Base-by-base conservation (phyloP, 192 early-diverging fungal species). In the Phycomyces blakesleeanus region DNA sequence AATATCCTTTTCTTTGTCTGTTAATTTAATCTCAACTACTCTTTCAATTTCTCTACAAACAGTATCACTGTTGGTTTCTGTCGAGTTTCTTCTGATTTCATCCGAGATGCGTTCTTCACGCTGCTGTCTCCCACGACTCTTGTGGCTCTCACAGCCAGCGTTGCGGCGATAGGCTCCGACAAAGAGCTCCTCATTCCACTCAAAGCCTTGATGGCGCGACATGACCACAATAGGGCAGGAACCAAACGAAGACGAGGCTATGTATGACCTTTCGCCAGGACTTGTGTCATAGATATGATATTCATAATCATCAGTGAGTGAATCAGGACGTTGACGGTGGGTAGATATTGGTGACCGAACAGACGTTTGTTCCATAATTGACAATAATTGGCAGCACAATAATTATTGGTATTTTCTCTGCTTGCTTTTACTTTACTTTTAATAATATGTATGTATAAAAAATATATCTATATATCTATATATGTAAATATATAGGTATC, bases 161-260 rank as follows among this genome's bases (percentile, higher is more conserved):
- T 50, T 53, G 20, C 59, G 42, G 57, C 64, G 40, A 20, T 60
- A 55, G 0, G 59, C 59, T 27, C 53, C 61, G 2, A 66, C 63
- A 56, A 72, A 61, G 2, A 72, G 37, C 21, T 66, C 70, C n/a
- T 72, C 70, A 26, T 72, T 72, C 59, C 64, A 72, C 47, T 66
- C 59, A 62, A 72, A 72, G 14, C 70, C 70, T 57, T 72, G 59
- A 51, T 72, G 70, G 37, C 59, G 39, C 5, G 58, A 55, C 70
- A 72, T 66, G 27, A 72, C 60, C 21, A 72, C 53, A 11, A 66
- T 58, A 22, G 69, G 69, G 29, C 55, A 62, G 15, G 57, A 53
- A 29, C 51, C 64, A 39, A 66, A 66, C 0, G 54, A 51, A 39
- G 47, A 38, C 7, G 29, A 34, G 3, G 7, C 29, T 34, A 34